Evolutionary conservation across 768 basidiomycete species (phyloP), one percentile per base, ranked within the genome.

Genomic region (Neoboletus magnificus): DNA sequence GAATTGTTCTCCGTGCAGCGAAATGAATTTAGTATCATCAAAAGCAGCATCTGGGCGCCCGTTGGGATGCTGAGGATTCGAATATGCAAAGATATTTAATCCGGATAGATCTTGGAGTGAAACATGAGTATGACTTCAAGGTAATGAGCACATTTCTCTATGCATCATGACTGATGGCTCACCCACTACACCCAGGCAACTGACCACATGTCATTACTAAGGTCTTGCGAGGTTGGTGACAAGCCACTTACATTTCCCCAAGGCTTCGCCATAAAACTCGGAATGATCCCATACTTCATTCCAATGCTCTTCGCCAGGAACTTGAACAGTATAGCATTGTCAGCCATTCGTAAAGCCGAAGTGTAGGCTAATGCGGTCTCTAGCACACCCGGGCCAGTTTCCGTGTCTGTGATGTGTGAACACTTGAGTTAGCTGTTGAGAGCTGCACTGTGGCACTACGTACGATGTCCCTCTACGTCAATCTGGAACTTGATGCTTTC

Each of bases 221-320:
- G 42, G 65, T 33, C 46, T 46, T 27, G 33, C 20, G 33, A 37
- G 40, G 18, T 52, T 6, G 30, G 6, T 37, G 29, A 23, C 3
- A 46, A 54, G 9, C 33, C 13, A 76, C 87, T 66, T 66, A 94
- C 93, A 65, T 92, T 86, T 32, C 86, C 87, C 90, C 92, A 97
- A 25, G 95, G 95, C 65, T 98, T 98, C 0, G 95, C 94, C 96
- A 98, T 98, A 73, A 99, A 99, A 56, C 92, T 96, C 1, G 97
- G 96, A 37, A 93, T 82, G 52, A 99, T 78, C 10, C 89, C 90
- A 60, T 89, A 79, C 68, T 87, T 84, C 81, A 97, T 90, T 0
- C 96, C 96, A 2, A 96, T 74, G 56, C 92, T 92, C 78, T 98
- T 98, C 3, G 92, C 90, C 15, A 91, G 71, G 61, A 87, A 90